Evolutionary conservation across 768 basidiomycete genomes (phyloP).

Genomic region (Lyophyllum atratum): DNA sequence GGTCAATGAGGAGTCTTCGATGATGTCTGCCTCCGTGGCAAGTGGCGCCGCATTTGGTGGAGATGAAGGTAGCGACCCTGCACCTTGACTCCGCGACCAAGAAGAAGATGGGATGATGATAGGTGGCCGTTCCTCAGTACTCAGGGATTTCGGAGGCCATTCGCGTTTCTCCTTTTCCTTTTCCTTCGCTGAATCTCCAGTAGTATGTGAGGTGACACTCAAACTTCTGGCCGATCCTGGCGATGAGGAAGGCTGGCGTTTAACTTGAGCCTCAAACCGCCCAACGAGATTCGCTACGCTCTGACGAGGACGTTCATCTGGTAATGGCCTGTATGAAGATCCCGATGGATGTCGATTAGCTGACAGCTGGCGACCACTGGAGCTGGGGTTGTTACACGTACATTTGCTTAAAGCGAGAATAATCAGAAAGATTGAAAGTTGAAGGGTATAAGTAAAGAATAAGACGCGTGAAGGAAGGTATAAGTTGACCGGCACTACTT

Average conservation of each 20-base stretch:
- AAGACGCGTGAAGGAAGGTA: conserved; percentile 10
- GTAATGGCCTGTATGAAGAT: conserved; percentile 64
- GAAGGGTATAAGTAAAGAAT: conserved; percentile 9
- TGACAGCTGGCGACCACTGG: not conserved
- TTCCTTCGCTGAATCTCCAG: conserved; percentile 65
- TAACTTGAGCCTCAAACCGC: conserved; percentile 81
- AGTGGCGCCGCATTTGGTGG: conserved; percentile 19
- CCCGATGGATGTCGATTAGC: conserved; percentile 6
- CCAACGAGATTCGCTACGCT: conserved; percentile 92
- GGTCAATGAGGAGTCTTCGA: conserved; percentile 17
- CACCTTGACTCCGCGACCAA: conserved; percentile 31
- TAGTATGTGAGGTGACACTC: conserved; percentile 66
- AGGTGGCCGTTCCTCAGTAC: conserved; percentile 35
- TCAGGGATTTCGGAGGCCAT: conserved; percentile 65
- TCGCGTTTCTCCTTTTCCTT: conserved; percentile 73
- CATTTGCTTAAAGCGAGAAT: conserved; percentile 26
- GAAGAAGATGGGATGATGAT: conserved; percentile 38
- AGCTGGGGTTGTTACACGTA: conserved; percentile 23
- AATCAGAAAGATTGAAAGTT: conserved; percentile 14
- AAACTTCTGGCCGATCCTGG: conserved; percentile 55
- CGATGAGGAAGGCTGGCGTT: conserved; percentile 51
- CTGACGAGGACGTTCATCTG: conserved; percentile 85
- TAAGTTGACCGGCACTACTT: conserved; percentile 15
- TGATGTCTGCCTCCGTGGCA: conserved; percentile 20
- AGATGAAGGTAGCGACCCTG: conserved; percentile 22